A percentile compares a stretch with the other conserved stretches of the same genome.
Conservation (phyloP, 805 yeast genomes). For the Candida ulmi region DNA sequence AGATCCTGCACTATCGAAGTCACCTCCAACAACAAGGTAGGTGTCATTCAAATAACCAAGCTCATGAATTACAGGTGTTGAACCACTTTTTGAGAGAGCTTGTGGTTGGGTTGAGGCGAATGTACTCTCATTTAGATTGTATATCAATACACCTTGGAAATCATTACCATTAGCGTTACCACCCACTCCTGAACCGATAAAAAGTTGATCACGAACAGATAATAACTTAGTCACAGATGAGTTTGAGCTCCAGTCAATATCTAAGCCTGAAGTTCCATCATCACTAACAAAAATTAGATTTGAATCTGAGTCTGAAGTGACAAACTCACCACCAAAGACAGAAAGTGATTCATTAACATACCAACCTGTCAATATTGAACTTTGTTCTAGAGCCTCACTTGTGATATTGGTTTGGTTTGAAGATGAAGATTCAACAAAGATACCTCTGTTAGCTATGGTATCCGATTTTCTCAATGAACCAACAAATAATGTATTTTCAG, state of each 20-base stretch:
- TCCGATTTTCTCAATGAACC: conserved; percentile 20
- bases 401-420: conserved; percentile 17
- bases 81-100: conserved; percentile 17
- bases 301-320: conserved; percentile 17
- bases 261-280: conserved; percentile 22
- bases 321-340: conserved; percentile 57
- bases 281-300: conserved; percentile 22
- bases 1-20: conserved; percentile 54
- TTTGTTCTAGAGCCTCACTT: conserved; percentile 8
- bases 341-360: conserved; percentile 43
- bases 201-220: conserved; percentile 23
- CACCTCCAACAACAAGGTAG: conserved; percentile 66
- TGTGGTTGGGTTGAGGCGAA: conserved; percentile 12
- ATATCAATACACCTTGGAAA: conserved; percentile 45
- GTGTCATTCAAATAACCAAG: conserved; percentile 27
- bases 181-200: conserved; percentile 40
- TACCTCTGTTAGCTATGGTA: conserved; percentile 13
- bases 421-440: conserved; percentile 6
- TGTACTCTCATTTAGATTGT: conserved; percentile 36
- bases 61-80: conserved; percentile 33
- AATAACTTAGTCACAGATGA: conserved; percentile 16
- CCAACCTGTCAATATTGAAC: conserved; percentile 29
- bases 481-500: conserved; percentile 17
- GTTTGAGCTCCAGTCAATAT: conserved; percentile 22
- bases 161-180: conserved; percentile 19